These are phyloP conservation scores for Glaciozyma martinii DNA, from an alignment of 768 basidiomycete genomes.

Conservation along the genomic window DNA sequence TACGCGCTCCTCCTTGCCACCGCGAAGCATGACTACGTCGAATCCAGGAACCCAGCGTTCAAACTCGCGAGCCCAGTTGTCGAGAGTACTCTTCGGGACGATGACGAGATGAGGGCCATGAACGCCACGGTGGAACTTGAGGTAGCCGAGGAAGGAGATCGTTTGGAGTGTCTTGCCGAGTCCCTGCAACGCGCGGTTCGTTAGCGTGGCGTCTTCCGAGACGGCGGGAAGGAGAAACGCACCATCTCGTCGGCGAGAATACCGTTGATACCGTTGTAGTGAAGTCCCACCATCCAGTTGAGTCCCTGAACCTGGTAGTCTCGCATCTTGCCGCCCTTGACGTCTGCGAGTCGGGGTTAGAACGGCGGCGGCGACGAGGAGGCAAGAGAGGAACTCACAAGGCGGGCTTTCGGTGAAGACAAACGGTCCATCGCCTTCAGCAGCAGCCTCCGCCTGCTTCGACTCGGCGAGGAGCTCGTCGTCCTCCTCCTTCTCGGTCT, in stretches of 20 bases:
- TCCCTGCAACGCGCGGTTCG: conserved; percentile 49
- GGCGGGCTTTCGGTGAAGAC: conserved; percentile 91
- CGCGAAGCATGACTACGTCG: conserved; percentile 69
- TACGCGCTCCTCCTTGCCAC: conserved; percentile 77
- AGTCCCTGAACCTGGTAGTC: conserved; percentile 90
- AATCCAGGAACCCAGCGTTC: conserved; percentile 83
- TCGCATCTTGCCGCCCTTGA: conserved; percentile 76
- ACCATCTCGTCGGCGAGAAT: conserved; percentile 96
- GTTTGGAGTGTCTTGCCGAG: conserved; percentile 98
- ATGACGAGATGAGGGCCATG: conserved; percentile 85
- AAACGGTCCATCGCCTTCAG: conserved; percentile 78
- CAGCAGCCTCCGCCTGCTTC: conserved; percentile 49
- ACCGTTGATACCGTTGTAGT: conserved; percentile 93
- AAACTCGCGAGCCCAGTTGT: conserved; percentile 95
- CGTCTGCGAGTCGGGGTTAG: conserved; percentile 47
- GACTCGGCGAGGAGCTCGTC: conserved; percentile 79
- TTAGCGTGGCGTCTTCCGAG: neutral
- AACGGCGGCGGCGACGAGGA: neutral
- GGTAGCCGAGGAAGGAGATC: conserved; percentile 90
- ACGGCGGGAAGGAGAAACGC: conserved; percentile 22
- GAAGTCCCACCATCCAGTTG: conserved; percentile 93
- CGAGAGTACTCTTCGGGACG: conserved; percentile 95
- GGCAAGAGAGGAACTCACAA: conserved; percentile 49
- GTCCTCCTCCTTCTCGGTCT: conserved; percentile 97
- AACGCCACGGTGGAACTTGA: conserved; percentile 69